These are phyloP conservation scores for Firmiana major DNA, from an alignment of 345 rosid species.

Conservation along the genomic window DNA sequence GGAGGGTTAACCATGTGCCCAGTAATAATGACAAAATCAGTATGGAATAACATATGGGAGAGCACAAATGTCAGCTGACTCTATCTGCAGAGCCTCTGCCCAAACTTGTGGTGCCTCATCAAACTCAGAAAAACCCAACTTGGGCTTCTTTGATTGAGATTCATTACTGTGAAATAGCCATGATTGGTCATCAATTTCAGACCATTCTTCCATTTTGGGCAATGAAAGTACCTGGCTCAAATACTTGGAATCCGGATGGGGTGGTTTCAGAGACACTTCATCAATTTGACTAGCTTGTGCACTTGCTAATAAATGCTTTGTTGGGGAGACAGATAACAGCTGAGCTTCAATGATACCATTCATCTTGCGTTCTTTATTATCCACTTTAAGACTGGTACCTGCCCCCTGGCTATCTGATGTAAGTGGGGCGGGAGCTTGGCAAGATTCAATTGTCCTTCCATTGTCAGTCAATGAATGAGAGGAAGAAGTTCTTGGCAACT, in stretches of 20 bases:
- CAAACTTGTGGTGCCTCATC: conserved; percentile 46
- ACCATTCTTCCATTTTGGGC: conserved; percentile 52
- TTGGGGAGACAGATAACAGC: conserved; percentile 25
- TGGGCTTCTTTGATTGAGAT: conserved; percentile 29
- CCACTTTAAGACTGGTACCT: conserved; percentile 22
- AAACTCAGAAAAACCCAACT: conserved; percentile 24
- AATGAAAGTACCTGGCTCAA: conserved; percentile 48
- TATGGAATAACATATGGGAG: conserved; percentile 78
- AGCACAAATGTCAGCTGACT: conserved; percentile 56
- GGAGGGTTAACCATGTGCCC: conserved; percentile 10
- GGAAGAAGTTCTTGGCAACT: conserved; percentile 39
- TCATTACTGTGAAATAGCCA: conserved; percentile 52
- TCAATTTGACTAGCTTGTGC: conserved; percentile 31
- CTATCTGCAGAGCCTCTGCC: conserved; percentile 60
- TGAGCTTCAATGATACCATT: conserved; percentile 42
- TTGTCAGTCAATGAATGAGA: conserved; percentile 34
- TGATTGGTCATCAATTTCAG: conserved; percentile 48
- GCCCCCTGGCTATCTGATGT: conserved; percentile 27
- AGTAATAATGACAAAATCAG: conserved; percentile 29
- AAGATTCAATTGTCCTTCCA: conserved; percentile 36
- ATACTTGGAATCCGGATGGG: conserved; percentile 69
- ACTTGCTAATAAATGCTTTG: conserved; percentile 22
- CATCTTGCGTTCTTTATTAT: conserved; percentile 34
- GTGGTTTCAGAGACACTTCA: conserved; percentile 44
- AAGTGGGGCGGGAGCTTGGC: conserved; percentile 25